A percentile compares a stretch with the other conserved stretches of the same genome.
Evolutionary conservation across 352 stramenopile genomes (phyloP).

Genomic region (Phytophthora quininea): DNA sequence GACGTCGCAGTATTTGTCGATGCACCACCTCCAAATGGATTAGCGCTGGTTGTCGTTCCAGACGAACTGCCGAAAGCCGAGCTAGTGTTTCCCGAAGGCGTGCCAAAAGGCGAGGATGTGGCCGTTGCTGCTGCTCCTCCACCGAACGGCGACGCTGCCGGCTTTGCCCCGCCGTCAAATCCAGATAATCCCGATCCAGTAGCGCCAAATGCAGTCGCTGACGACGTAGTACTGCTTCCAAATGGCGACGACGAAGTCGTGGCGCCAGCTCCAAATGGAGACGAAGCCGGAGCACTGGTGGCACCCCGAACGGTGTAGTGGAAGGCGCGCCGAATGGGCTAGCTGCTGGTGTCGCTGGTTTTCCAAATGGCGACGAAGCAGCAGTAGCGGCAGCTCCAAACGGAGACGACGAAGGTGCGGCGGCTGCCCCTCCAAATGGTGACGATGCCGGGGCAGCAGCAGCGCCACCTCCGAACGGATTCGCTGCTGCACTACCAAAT

Average conservation of each 20-base stretch:
- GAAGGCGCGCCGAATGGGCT: slow-evolving; percentile 42
- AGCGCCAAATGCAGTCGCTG: slow-evolving; percentile 17
- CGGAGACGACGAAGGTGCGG: slow-evolving; percentile 22
- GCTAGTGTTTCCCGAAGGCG: slow-evolving; percentile 9
- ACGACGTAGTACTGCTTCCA: slow-evolving; percentile 13
- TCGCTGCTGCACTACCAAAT: slow-evolving; percentile 29
- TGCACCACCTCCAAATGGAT: slow-evolving; percentile 18
- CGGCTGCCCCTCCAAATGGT: slow-evolving; percentile 26
- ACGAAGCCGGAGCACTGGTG: slow-evolving; percentile 19
- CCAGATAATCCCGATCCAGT: slow-evolving; percentile 11
- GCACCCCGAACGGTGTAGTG: slow-evolving; percentile 32
- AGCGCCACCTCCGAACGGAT: slow-evolving; percentile 13
- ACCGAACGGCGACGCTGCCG: slow-evolving; percentile 30
- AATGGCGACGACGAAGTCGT: slow-evolving; percentile 26
- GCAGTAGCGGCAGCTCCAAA: slow-evolving; percentile 23
- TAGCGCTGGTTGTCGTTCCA: slow-evolving; percentile 17
- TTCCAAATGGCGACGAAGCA: slow-evolving; percentile 20
- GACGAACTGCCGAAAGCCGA: slow-evolving; percentile 30
- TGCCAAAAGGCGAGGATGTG: slow-evolving; percentile 32
- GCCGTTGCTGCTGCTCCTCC: slow-evolving; percentile 4
- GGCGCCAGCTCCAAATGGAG: slow-evolving; percentile 30
- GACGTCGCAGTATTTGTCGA: slow-evolving; percentile 10
- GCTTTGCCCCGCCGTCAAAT: slow-evolving; percentile 13
- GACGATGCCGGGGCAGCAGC: slow-evolving; percentile 13
- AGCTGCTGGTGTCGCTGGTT: slow-evolving; percentile 22